Conservation (phyloP, 768 basidiomycete species). For the Russula lepida region DNA sequence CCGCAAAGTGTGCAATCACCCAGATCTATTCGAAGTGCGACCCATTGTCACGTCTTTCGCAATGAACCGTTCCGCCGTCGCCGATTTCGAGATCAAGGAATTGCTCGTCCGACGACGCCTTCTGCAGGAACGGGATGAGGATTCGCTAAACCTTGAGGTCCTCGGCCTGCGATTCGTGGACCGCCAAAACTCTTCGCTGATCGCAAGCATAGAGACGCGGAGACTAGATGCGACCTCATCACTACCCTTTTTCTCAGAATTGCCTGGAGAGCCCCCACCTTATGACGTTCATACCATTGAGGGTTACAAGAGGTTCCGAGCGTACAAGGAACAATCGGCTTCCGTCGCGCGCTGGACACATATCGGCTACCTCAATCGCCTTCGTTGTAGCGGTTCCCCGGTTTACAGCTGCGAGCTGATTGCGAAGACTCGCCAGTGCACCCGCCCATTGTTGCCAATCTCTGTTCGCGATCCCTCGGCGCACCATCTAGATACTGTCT, state of each 20-base stretch:
- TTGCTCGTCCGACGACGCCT: slow-evolving; percentile 73
- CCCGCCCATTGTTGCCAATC: slow-evolving; percentile 45
- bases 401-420: slow-evolving; percentile 34
- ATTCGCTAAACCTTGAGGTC: slow-evolving; percentile 50
- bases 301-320: slow-evolving; percentile 52
- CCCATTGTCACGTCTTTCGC: slow-evolving; percentile 73
- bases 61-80: slow-evolving; percentile 65
- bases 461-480: slow-evolving; percentile 31
- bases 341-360: slow-evolving; percentile 58
- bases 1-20: slow-evolving; percentile 93
- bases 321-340: slow-evolving; percentile 39
- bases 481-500: slow-evolving; percentile 37
- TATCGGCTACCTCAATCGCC: slow-evolving; percentile 61
- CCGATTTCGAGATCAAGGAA: slow-evolving; percentile 81
- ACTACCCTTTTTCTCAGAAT: slow-evolving; percentile 45
- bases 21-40: slow-evolving; percentile 84
- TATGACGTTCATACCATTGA: slow-evolving; percentile 66
- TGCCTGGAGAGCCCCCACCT: slow-evolving; percentile 57
- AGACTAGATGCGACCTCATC: slow-evolving; percentile 51
- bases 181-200: slow-evolving; percentile 42
- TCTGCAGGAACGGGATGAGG: slow-evolving; percentile 43
- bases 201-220: slow-evolving; percentile 46
- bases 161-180: slow-evolving; percentile 58
- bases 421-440: slow-evolving; percentile 30
- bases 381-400: slow-evolving; percentile 46